These are phyloP conservation scores for Mycena albidolilacea DNA, from an alignment of 768 basidiomycete species.

Conservation along the genomic window DNA sequence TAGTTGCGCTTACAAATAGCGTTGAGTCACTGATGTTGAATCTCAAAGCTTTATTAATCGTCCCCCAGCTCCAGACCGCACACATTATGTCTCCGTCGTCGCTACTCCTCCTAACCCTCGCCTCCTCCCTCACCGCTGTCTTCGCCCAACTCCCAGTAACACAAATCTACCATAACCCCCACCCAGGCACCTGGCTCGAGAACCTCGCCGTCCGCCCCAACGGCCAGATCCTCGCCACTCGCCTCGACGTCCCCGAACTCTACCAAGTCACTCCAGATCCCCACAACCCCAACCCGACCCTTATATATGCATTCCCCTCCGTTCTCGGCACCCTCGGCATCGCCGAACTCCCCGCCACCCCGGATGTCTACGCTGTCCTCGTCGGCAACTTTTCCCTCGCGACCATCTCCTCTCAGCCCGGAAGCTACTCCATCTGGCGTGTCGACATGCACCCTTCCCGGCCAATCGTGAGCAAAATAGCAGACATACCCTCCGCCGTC, in stretches of 20 bases:
- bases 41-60: conserved; percentile 24
- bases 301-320: conserved; percentile 28
- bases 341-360: conserved; percentile 28
- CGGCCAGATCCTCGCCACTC: conserved; percentile 31
- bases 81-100: conserved; percentile 27
- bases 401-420: conserved; percentile 25
- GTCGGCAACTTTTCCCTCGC: conserved; percentile 31
- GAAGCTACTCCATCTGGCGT: conserved; percentile 30
- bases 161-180: conserved; percentile 30
- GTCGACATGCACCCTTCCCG: conserved; percentile 27
- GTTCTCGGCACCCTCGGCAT: conserved; percentile 27
- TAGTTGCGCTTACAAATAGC: conserved; percentile 19
- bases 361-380: conserved; percentile 29
- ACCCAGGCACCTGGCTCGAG: conserved; percentile 32
- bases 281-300: conserved; percentile 28
- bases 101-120: conserved; percentile 25
- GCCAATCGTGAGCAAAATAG: conserved; percentile 27
- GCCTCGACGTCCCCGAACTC: conserved; percentile 28
- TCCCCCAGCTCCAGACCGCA: conserved; percentile 22
- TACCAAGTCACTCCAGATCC: conserved; percentile 31
- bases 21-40: conserved; percentile 22
- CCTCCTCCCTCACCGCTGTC: conserved; percentile 22
- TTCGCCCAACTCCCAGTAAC: conserved; percentile 27
- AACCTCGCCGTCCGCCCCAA: conserved; percentile 29
- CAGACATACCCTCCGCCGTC: conserved; percentile 29